These are phyloP conservation scores for Daedalea quercina DNA, from an alignment of 768 basidiomycete species.

Conservation along the genomic window DNA sequence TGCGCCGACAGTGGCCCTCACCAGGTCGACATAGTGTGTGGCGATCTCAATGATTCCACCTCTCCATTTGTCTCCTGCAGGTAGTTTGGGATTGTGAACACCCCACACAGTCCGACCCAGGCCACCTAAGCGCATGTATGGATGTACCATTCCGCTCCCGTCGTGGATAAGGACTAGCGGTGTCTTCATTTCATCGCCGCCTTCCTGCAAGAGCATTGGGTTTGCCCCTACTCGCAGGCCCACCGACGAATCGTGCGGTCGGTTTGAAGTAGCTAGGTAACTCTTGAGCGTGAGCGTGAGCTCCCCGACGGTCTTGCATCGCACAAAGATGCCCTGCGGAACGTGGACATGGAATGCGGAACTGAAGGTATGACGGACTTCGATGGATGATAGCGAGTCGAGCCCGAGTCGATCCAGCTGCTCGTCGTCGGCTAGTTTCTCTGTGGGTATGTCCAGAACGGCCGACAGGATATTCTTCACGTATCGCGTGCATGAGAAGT, in stretches of 20 bases:
- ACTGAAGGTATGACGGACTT: conserved; percentile 44
- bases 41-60: conserved; percentile 21
- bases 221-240: background rate
- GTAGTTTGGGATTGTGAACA: conserved; percentile 50
- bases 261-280: no score
- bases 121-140: conserved; percentile 39
- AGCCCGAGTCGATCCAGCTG: conserved; percentile 49
- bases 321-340: conserved; percentile 37
- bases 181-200: conserved; percentile 6
- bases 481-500: no score
- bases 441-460: conserved; percentile 32
- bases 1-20: conserved; percentile 17
- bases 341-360: conserved; percentile 35
- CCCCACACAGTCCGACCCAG: conserved; percentile 54
- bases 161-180: conserved; percentile 69
- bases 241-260: no score
- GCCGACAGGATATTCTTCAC: conserved; percentile 33
- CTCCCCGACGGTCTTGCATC: conserved; percentile 32
- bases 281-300: conserved; percentile 10
- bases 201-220: conserved; percentile 10
- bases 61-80: conserved; percentile 38
- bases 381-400: conserved; percentile 61
- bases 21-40: conserved; percentile 19
- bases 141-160: conserved; percentile 53
- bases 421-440: conserved; percentile 35